phyloP scores from a whole-genome alignment of 176 grass and related monocot species.

The Panicum miliaceum region DNA sequence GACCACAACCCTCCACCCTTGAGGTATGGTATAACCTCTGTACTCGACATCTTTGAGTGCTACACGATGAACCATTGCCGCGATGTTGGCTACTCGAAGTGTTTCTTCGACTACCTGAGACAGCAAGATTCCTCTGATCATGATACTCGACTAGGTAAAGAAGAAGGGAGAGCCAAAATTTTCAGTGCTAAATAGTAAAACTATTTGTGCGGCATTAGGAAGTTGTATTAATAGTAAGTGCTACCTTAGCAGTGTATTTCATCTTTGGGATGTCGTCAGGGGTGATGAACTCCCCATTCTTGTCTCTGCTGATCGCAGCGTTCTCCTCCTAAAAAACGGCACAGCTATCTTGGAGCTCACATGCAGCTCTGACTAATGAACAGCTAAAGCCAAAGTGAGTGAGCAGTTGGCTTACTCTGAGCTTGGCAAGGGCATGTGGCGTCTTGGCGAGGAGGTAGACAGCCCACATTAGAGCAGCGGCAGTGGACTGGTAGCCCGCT shows the following conservation, averaged over 20 bases:
- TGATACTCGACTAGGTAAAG: not conserved
- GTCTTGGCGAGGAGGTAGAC: slow-evolving; percentile 45
- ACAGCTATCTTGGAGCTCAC: not conserved
- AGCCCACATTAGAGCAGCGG: slow-evolving; percentile 46
- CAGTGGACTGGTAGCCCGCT: slow-evolving; percentile 42
- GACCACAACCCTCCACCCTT: slow-evolving; percentile 48
- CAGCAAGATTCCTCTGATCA: not conserved
- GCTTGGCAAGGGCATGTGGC: slow-evolving; percentile 37
- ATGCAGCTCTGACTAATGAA: not conserved
- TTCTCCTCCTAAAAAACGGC: slow-evolving; percentile 33
- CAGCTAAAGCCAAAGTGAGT: not conserved
- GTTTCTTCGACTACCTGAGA: slow-evolving; percentile 37
- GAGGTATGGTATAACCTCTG: slow-evolving; percentile 47
- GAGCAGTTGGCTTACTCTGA: slow-evolving; percentile 23
- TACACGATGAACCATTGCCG: not conserved
- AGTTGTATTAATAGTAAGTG: not conserved
- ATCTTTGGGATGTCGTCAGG: slow-evolving; percentile 24
- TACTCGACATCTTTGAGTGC: slow-evolving; percentile 43
- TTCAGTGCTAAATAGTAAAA: not conserved
- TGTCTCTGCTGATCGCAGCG: not conserved
- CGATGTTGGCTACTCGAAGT: slow-evolving; percentile 25
- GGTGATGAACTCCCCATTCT: slow-evolving; percentile 36
- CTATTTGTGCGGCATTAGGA: not conserved
- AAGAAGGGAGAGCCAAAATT: not conserved
- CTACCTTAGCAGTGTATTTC: slow-evolving; percentile 44